Base-by-base conservation (phyloP, 2,329 filamentous ascomycete genomes). In the Aspergillus aculeatus region DNA sequence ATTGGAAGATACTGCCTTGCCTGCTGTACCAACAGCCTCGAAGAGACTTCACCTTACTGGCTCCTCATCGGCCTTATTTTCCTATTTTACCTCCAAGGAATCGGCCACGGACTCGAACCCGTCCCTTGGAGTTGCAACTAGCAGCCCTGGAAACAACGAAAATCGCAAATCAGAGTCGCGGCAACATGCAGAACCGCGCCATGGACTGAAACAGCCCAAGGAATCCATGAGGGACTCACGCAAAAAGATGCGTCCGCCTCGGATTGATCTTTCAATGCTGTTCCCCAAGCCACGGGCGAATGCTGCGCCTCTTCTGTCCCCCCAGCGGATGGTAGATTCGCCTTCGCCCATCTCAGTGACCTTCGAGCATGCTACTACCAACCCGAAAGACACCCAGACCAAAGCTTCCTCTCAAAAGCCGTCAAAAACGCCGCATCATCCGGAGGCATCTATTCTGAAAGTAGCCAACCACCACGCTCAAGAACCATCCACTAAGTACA, bases 1-100 rank as follows among this genome's bases (percentile, higher is more conserved):
- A 23, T 67, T 66, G n/a, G 64, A 70, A 32, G 63, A 70, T 58
- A 52, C 63, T 7, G 64, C 61, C n/a, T 68, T 69, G 26, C 66
- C 68, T n/a, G 58, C 64, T 35, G 41, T 75, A n/a, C 74, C 76
- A 32, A 67, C 70, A 48, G 62, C 67, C 7, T 75, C 73, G 19
- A 75, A 75, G 24, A 77, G 73, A 61, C 56, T 74, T 24, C 73
- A 73, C 54, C 67, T 79, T 50, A 71, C 77, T 52, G 73, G 75
- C 29, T 82, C 81, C 10, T 75, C 77, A 10, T 78, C 80, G 1
- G 79, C 80, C 3, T 66, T 82, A 11, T 77, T 74, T 61, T 81
- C 81, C 48, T 77, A 79, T 60, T 82, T 81, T 62, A 79, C 78
- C 62, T 72, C 77, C 21, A 74, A 78, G 53, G 78, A 76, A 56